Base-by-base conservation (phyloP, 805 yeast genomes). In the Teunomyces tritomae region DNA sequence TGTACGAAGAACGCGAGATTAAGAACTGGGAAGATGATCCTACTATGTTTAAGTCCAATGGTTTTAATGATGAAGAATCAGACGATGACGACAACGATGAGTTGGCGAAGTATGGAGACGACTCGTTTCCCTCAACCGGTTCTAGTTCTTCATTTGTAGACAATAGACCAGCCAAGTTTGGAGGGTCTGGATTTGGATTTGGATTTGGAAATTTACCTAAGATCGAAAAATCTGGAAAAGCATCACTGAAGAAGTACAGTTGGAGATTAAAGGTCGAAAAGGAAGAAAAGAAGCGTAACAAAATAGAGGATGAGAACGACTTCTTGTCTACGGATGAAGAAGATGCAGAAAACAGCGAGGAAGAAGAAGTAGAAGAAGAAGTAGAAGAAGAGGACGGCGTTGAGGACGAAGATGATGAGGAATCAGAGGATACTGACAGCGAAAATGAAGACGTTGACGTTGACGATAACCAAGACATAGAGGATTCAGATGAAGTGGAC, bases 101-200 rank as follows among this genome's bases (percentile, higher is more conserved):
- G 7, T 62, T 55, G 8, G 60, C 53, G 27, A 57, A 45, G 6
- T 61, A 49, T 4, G 58, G 54, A 5, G 60, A 54, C 30, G 56
- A 49, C 4, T n/a, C 28, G 4, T 30, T 30, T 7, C 40, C 45
- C 14, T 33, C 51, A 26, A 52, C 78, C 0, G 64, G 57, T 5
- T 44, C 53, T 2, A 49, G 55, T 5, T 67, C 76, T 2, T 59
- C 76, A 3, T 87, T 89, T 54, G 76, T 87, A 10, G 96, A 89
- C 62, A 75, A 83, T 59, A 73, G 96, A 53, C 90, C 92, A 0
- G 65, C 76, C 2, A 76, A 74, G 42, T 69, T 74, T 50, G 83
- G 83, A 3, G 87, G 86, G 0, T 56, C 73, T 28, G 90, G 89
- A 0, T 67, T 77, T 47, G 92, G 95, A 1, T 86, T 86, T 63